Evolutionary conservation across 2,329 filamentous ascomycete genomes (phyloP), one percentile per base, ranked within the genome.

Genomic region (Beauveria asiatica): DNA sequence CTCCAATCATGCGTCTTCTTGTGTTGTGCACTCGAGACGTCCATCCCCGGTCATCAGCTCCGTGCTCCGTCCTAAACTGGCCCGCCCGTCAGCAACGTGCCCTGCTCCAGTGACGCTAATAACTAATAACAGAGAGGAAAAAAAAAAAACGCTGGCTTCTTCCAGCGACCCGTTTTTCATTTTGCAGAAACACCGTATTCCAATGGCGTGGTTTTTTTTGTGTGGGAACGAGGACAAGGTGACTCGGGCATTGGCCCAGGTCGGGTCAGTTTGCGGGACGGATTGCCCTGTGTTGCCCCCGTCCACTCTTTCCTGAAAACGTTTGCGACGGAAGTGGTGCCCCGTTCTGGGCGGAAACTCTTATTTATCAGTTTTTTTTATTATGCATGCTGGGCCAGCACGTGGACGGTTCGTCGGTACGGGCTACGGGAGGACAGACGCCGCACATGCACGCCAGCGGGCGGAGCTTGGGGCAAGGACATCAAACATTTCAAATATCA

Each of bases 241-340:
- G 21, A 44, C 33, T 37, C 33, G 11, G 33, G 33, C 11, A 13
- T 37, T 19, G 25, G 25, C 23, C 16, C 42, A 39, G 42, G 42
- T 23, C 42, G 19, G 42, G 27, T 49, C 8, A 25, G 30, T 57
- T 16, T n/a, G 41, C 30, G 27, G 30, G 30, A 57, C 44, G 54
- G 53, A 39, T n/a, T 46, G 27, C n/a, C 33, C 21, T 33, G 21
- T 33, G 19, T 10, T n/a, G 21, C 45, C 19, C 19, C 27, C 39
- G 16, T 54, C 41, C 11, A 33, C 41, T 16, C 7, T 9, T 9
- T 42, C 11, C 8, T 21, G 44, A 27, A 41, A 39, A 39, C 54
- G 54, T 57, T 57, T 57, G 54, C 54, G 54, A 57, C 44, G 54
- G 44, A 57, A 8, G 54, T n/a, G 23, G 21, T n/a, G 51, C 72